A percentile compares a stretch with the other conserved stretches of the same genome.
These are phyloP conservation scores for Tilletia walkeri DNA, from an alignment of 1,284 basidiomycete species.

Conservation along the genomic window DNA sequence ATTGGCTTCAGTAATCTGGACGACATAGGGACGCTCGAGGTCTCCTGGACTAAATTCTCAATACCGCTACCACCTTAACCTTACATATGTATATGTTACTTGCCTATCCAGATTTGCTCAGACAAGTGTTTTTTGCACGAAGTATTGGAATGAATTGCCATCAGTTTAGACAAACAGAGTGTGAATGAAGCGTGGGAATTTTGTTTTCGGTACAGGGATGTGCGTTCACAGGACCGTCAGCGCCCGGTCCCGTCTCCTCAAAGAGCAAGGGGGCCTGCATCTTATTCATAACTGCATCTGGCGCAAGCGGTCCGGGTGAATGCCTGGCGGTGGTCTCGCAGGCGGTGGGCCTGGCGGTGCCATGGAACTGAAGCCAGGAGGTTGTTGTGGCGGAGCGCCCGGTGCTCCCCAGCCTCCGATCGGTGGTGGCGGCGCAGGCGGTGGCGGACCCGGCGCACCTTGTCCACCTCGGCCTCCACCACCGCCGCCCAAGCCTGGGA, in stretches of 20 bases:
- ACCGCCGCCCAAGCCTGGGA: neutral
- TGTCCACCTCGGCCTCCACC: neutral
- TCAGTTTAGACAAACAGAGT: too few species aligned
- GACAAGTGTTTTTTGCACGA: too few species aligned
- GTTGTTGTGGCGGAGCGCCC: neutral
- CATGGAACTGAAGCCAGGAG: constrained; percentile 13
- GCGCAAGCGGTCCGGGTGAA: constrained; percentile 1
- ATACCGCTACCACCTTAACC: neutral
- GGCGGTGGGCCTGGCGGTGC: constrained; percentile 11
- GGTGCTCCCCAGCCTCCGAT: neutral
- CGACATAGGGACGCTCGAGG: neutral
- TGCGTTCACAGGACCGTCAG: too few species aligned
- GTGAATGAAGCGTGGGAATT: too few species aligned
- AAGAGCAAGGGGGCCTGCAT: too few species aligned
- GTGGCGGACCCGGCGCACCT: constrained; percentile 10
- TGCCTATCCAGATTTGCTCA: too few species aligned
- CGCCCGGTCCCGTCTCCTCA: too few species aligned
- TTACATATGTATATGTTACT: too few species aligned
- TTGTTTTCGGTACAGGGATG: too few species aligned
- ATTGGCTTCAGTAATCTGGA: neutral
- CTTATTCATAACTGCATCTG: neutral
- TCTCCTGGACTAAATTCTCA: neutral
- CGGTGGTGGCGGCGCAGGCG: neutral
- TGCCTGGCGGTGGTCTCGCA: constrained; percentile 3
- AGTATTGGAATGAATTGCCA: too few species aligned